Evolutionary conservation across 2,329 filamentous ascomycete species (phyloP), one percentile per base, ranked within the genome.

Genomic region (Fonsecaea pugnacius): DNA sequence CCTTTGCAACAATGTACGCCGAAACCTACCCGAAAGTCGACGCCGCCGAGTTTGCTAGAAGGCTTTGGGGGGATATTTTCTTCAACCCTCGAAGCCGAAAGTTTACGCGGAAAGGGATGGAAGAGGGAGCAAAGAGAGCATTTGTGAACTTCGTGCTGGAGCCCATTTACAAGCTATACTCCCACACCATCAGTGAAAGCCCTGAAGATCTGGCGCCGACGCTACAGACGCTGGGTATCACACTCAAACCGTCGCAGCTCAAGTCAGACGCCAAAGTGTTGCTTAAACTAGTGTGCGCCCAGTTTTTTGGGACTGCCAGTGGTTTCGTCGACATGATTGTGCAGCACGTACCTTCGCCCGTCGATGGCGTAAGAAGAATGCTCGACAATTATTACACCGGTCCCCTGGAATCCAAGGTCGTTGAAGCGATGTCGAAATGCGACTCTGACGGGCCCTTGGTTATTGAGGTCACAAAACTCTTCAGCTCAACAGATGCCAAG

Each of bases 321-420:
- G 93, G 92, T 0, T 96, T 99, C 71, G 93, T 98, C 43, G 95
- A 99, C 75, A 98, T 99, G 95, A 80, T 98, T 64, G 87, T 93
- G 9, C 83, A 91, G 70, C 93, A 99, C 76, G 82, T 98, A 56
- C 95, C 95, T 1, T 96, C 94, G 5, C 94, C 95, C 0, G 81
- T 88, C 1, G 89, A 91, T 66, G 92, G 91, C 4, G 89, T 92
- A 4, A 85, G 89, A 73, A 85, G 87, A 71, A 88, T 91, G 73
- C 80, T 98, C 53, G 87, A 96, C 71, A 87, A 88, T 63, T 95
- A 96, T 78, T 99, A 98, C 77, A 98, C 93, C 5, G 95, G 95
- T 0, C 92, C 93, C 2, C 74, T 91, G 33, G 93, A 98, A 72
- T 90, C 89, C 5, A 91, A 91, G 75, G 84, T 94, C 35, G 94